A percentile compares a stretch with the other conserved stretches of the same genome.
phyloP scores from a whole-genome alignment of 768 basidiomycete species.

The Boletus pseudopeckii region DNA sequence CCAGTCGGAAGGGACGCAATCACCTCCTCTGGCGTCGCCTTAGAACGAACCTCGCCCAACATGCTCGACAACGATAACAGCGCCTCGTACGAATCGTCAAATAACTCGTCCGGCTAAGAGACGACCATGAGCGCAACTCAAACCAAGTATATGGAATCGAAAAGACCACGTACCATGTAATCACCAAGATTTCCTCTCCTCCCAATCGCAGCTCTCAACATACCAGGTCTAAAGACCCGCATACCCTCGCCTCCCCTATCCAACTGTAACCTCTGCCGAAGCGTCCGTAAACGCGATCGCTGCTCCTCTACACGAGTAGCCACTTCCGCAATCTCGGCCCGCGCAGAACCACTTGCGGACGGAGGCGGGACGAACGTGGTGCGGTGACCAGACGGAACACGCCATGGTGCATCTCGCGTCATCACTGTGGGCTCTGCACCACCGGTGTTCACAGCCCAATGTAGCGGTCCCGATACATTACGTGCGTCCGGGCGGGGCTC shows the following conservation, averaged over 20 bases:
- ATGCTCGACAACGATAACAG: slow-evolving; percentile 54
- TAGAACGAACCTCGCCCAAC: slow-evolving; percentile 68
- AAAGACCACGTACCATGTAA: slow-evolving; percentile 47
- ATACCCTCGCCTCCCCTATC: slow-evolving; percentile 21
- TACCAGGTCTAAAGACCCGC: slow-evolving; percentile 20
- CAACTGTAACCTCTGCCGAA: slow-evolving; percentile 30
- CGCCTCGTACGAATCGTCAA: slow-evolving; percentile 73
- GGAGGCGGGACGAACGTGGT: slow-evolving; percentile 1
- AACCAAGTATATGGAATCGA: background rate
- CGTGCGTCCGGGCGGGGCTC: slow-evolving; percentile 9
- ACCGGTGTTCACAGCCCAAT: slow-evolving; percentile 8
- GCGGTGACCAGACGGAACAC: slow-evolving; percentile 18
- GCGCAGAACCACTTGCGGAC: background rate
- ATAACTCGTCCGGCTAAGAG: slow-evolving; percentile 67
- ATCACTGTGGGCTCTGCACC: slow-evolving; percentile 1
- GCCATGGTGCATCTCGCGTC: slow-evolving; percentile 23
- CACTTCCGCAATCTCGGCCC: slow-evolving; percentile 2
- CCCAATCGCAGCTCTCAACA: slow-evolving; percentile 22
- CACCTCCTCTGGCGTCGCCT: slow-evolving; percentile 58
- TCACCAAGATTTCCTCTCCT: slow-evolving; percentile 37
- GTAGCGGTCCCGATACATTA: background rate
- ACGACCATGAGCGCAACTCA: slow-evolving; percentile 6
- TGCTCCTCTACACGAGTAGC: slow-evolving; percentile 18
- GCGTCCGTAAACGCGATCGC: slow-evolving; percentile 21
- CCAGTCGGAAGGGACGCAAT: slow-evolving; percentile 58